These are phyloP conservation scores for Verticillium albo-atrum DNA, from an alignment of 2,329 filamentous ascomycete species.

Conservation along the genomic window DNA sequence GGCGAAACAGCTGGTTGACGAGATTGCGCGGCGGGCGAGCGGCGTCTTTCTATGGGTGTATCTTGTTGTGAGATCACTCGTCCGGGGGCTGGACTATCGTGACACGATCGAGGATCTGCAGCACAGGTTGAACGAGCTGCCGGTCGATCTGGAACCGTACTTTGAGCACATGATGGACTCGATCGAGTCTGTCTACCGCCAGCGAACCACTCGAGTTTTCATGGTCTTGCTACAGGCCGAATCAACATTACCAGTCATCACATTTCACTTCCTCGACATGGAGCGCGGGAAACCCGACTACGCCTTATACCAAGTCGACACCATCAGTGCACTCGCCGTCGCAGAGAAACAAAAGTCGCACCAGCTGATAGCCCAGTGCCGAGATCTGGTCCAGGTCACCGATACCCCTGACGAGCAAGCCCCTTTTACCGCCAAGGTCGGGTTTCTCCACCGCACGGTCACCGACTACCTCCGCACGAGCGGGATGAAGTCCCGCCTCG, in stretches of 20 bases:
- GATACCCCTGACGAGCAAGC: neutral
- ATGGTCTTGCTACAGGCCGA: neutral
- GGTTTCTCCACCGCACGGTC: conserved; percentile 11
- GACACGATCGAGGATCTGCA: conserved; percentile 5
- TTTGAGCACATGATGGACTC: conserved; percentile 7
- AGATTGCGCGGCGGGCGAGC: conserved; percentile 17
- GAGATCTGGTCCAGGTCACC: neutral
- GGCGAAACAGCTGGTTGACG: conserved; percentile 11
- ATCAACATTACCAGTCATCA: neutral
- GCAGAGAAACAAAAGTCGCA: neutral
- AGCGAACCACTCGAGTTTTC: neutral
- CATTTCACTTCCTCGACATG: neutral
- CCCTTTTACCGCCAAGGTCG: neutral
- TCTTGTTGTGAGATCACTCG: conserved; percentile 13
- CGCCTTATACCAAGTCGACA: neutral
- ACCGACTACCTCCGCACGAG: conserved; percentile 4
- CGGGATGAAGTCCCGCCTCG: neutral
- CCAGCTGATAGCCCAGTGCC: neutral
- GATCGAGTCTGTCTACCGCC: neutral
- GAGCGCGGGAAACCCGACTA: neutral
- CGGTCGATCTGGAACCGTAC: conserved; percentile 6
- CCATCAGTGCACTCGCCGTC: neutral
- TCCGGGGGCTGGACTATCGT: conserved; percentile 8
- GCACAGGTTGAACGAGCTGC: conserved; percentile 1
- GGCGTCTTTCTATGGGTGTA: conserved; percentile 29